Conservation (phyloP, 495 filamentous ascomycete species). For the Pseudevernia furfuracea region DNA sequence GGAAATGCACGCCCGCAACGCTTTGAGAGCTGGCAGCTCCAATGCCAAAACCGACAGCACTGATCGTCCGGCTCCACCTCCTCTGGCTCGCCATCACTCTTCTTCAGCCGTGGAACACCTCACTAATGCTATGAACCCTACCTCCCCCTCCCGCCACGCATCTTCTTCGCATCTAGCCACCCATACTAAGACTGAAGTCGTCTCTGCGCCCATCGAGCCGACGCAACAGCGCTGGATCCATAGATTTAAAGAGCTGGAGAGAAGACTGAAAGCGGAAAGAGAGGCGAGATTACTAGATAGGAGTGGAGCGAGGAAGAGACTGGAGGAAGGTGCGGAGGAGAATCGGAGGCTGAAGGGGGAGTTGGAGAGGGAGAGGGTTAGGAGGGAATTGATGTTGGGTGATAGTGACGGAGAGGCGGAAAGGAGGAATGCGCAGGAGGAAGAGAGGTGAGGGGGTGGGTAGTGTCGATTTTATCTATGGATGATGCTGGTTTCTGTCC, state of each 20-base stretch:
- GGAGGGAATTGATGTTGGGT: constrained; percentile 27
- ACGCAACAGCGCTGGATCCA: constrained; percentile 59
- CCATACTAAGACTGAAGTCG: constrained; percentile 23
- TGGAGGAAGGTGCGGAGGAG: constrained; percentile 75
- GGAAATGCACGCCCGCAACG: constrained; percentile 31
- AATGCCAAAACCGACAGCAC: constrained; percentile 18
- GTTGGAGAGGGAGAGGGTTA: constrained; percentile 57
- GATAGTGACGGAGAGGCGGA: constrained; percentile 2
- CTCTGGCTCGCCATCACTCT: constrained; percentile 46
- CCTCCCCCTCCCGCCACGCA: constrained; percentile 23
- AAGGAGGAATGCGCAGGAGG: background rate
- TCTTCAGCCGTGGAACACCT: constrained; percentile 37
- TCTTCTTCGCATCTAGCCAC: constrained; percentile 32
- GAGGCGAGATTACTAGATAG: constrained; percentile 83
- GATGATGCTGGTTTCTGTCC: no score
- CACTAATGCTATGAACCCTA: constrained; percentile 25
- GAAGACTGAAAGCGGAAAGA: constrained; percentile 78
- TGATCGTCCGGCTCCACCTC: constrained; percentile 31
- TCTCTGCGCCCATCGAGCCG: constrained; percentile 29
- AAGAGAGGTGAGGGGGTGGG: background rate
- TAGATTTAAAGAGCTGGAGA: constrained; percentile 76
- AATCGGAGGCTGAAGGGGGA: constrained; percentile 63
- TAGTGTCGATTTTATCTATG: background rate
- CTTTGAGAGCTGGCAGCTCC: constrained; percentile 13
- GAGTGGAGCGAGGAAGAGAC: constrained; percentile 68